Percentiles rank a stretch among this genome's conserved stretches.
phyloP scores from a whole-genome alignment of 306 rosid species.

The Glycine soja region DNA sequence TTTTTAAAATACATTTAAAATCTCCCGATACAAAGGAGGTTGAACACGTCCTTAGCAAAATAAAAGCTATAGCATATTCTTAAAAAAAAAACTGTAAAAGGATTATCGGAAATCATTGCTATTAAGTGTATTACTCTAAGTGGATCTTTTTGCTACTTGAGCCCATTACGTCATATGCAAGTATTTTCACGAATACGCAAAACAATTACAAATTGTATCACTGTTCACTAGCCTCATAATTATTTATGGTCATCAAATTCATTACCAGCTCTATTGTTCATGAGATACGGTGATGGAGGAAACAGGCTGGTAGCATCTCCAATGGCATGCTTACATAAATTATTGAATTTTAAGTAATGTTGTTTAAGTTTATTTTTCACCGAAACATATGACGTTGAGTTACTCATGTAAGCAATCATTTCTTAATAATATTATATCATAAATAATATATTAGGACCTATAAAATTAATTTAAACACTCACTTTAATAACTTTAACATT shows the following conservation, averaged over 20 bases:
- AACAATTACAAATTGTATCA: background rate
- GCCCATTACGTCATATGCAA: background rate
- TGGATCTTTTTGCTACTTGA: background rate
- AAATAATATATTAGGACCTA: no score
- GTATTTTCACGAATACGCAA: background rate
- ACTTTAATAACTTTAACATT: no score
- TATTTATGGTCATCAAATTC: background rate
- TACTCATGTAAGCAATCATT: no score
- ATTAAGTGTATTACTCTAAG: background rate
- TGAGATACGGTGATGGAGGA: background rate
- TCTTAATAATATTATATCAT: no score
- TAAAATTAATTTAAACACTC: no score
- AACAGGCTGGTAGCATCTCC: background rate
- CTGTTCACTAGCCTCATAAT: background rate
- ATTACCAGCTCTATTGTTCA: background rate
- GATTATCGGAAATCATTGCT: background rate
- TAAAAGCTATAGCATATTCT: background rate
- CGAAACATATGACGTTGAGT: no score
- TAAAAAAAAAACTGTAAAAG: background rate
- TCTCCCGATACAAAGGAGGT: background rate
- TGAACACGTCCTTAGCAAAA: background rate
- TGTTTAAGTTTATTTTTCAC: no score
- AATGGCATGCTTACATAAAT: background rate
- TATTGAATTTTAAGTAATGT: no score
- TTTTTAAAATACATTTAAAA: background rate